Conservation (phyloP, 768 basidiomycete species). For the Bullera alba region DNA sequence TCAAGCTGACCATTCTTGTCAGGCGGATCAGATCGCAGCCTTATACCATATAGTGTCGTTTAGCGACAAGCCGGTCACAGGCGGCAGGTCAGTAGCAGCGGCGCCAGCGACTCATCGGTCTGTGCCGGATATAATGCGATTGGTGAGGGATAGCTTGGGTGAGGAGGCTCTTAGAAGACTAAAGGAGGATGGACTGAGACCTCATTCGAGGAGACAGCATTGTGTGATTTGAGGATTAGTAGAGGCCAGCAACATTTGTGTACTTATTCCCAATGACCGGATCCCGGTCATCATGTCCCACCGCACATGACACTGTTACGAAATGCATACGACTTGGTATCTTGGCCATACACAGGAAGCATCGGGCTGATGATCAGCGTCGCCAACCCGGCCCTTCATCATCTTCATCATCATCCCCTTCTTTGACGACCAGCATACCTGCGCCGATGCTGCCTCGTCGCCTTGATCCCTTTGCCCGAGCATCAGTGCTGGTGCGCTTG, state of each 20-base stretch:
- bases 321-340: background rate
- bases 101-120: constrained; percentile 5
- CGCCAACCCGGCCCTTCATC: background rate
- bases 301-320: background rate
- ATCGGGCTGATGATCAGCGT: background rate
- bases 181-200: constrained; percentile 17
- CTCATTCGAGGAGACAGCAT: background rate
- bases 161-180: constrained; percentile 30
- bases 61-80: too few species aligned
- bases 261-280: background rate
- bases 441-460: background rate
- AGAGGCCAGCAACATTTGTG: background rate
- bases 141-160: constrained; percentile 29
- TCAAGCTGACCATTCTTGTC: constrained; percentile 6
- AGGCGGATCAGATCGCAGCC: constrained; percentile 93
- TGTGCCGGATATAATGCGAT: constrained; percentile 29
- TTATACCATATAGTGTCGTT: too few species aligned
- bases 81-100: background rate
- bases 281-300: background rate
- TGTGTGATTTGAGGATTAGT: background rate
- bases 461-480: background rate
- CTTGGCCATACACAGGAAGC: background rate
- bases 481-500: background rate
- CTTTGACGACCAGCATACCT: too few species aligned
- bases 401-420: background rate